phyloP scores from a whole-genome alignment of 345 rosid species.

The Populus alba region DNA sequence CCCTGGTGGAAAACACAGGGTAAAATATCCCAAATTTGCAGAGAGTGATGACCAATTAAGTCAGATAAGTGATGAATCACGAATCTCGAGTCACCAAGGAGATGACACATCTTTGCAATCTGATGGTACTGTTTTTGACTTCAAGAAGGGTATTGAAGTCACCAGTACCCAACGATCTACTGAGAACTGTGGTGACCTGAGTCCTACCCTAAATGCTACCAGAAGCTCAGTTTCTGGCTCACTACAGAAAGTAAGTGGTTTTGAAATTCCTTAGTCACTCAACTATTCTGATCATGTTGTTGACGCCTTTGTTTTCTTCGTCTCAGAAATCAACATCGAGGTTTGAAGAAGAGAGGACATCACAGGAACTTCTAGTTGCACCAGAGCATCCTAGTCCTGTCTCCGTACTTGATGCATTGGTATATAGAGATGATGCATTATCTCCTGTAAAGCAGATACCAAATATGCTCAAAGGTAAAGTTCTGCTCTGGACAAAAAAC shows the following conservation, averaged over 20 bases:
- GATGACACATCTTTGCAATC: constrained; percentile 55
- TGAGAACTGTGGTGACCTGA: constrained; percentile 38
- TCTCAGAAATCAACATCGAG: constrained; percentile 48
- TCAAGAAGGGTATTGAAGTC: constrained; percentile 36
- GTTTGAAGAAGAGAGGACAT: constrained; percentile 45
- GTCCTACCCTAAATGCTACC: constrained; percentile 39
- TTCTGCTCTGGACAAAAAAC: neutral
- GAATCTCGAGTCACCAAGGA: constrained; percentile 55
- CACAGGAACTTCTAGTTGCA: constrained; percentile 41
- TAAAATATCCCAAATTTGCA: constrained; percentile 42
- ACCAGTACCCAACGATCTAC: constrained; percentile 30
- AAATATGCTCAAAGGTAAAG: constrained; percentile 41
- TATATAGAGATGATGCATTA: constrained; percentile 54
- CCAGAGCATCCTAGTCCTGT: constrained; percentile 83
- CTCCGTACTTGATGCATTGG: constrained; percentile 68
- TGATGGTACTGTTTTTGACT: constrained; percentile 43
- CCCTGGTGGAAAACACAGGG: constrained; percentile 56
- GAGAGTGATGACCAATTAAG: constrained; percentile 68
- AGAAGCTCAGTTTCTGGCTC: constrained; percentile 39
- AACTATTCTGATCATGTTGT: constrained; percentile 6
- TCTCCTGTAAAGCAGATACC: constrained; percentile 57
- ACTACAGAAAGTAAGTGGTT: constrained; percentile 48
- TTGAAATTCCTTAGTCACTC: constrained; percentile 9
- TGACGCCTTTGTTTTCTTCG: constrained; percentile 17
- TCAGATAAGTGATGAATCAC: constrained; percentile 69